Conservation (phyloP, 306 rosid genomes). For the Begonia masoniana region DNA sequence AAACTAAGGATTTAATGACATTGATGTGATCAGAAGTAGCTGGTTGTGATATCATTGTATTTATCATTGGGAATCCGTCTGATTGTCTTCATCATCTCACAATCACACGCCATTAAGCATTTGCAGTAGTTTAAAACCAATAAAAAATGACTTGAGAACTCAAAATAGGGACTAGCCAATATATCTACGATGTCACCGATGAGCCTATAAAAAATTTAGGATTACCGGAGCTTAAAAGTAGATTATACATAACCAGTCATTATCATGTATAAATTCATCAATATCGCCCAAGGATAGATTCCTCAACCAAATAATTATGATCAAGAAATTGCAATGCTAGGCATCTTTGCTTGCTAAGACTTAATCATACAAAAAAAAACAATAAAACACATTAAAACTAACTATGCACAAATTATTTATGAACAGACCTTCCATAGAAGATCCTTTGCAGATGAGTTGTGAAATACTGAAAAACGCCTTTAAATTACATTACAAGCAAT, state of each 20-base stretch:
- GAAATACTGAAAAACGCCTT: too few species aligned
- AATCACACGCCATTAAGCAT: background rate
- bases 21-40: slow-evolving; percentile 13
- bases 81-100: slow-evolving; percentile 10
- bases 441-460: too few species aligned
- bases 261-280: slow-evolving; percentile 1
- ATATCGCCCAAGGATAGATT: slow-evolving; percentile 11
- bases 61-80: slow-evolving; percentile 16
- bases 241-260: background rate
- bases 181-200: slow-evolving; percentile 6
- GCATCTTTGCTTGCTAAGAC: background rate
- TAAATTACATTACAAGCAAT: too few species aligned
- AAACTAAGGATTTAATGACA: background rate
- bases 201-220: background rate
- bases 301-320: background rate
- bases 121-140: background rate
- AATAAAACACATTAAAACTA: too few species aligned
- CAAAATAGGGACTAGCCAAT: background rate
- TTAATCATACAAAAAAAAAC: too few species aligned
- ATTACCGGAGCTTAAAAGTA: slow-evolving; percentile 6
- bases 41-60: slow-evolving; percentile 10
- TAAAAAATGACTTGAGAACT: background rate
- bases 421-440: too few species aligned
- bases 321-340: slow-evolving; percentile 12
- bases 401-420: too few species aligned